Base-by-base conservation (phyloP, 352 stramenopile species). In the Phytopythium helicoides region DNA sequence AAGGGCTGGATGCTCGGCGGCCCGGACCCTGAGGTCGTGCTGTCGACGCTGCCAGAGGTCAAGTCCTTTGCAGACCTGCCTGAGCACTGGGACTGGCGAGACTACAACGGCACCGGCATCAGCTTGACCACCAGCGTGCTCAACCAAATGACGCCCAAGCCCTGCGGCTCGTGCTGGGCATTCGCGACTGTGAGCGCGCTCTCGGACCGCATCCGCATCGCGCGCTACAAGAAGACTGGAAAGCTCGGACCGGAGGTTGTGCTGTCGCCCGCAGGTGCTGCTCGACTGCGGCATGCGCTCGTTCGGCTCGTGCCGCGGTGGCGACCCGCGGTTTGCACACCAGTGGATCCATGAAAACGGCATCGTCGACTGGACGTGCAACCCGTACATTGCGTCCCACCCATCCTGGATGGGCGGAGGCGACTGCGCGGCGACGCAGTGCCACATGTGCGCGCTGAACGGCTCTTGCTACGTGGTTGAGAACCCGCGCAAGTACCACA, bases 331-430 rank as follows among this genome's bases (percentile, higher is more conserved):
- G n/a, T 85, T 85, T 37, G 81, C 81, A 18, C 81, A 92, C 66
- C 85, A 92, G 58, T 92, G 81, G 81, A 92, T 92, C 54, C 73
- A 87, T 36, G 76, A 89, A 58, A 87, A 92, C 37, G 81, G 81
- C 36, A 89, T 92, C 47, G 81, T 92, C 9, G 81, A 92, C 59
- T 70, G 70, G 66, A 92, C 81, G 4, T 92, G 81, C 52, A 92
- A 85, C 47, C 81, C 81, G 51, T 92, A 92, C 62, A 89, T 92
- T 19, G 81, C 81, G 11, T 77, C 81, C 15, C 81, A 92, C 38
- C 81, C 79, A 58, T 89, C 78, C 31, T 92, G 76, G 76, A 80
- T 88, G 65, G 72, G 71, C 33, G 58, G 64, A 3, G 66, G 71
- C 10, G 66, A 71, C 28, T 92, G 81, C 33, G 81, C 62, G 15